These are phyloP conservation scores for Comarum palustre DNA, from an alignment of 306 rosid genomes.

Conservation along the genomic window DNA sequence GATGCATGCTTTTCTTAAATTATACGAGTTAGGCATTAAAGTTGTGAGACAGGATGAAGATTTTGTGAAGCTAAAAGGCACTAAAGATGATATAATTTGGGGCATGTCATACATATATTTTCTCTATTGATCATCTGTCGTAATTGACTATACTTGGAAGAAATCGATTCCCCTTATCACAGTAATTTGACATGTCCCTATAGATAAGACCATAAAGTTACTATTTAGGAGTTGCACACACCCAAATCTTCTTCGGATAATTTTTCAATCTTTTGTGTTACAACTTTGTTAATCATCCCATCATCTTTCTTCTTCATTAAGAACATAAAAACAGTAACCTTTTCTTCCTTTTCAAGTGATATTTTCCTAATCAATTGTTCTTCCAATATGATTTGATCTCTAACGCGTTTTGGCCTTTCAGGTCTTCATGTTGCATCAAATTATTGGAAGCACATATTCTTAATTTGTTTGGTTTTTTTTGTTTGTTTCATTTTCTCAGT, in stretches of 20 bases:
- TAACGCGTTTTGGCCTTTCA: neutral
- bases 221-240: neutral
- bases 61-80: conserved; percentile 41
- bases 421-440: neutral
- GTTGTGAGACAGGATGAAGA: conserved; percentile 52
- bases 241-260: neutral
- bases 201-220: neutral
- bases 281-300: neutral
- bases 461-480: neutral
- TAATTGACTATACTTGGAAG: conserved; percentile 13
- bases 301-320: neutral
- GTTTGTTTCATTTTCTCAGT: too few relatives aligned
- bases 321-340: neutral
- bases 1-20: conserved; percentile 23
- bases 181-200: conserved; percentile 1
- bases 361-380: neutral
- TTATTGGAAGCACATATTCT: neutral
- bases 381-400: neutral
- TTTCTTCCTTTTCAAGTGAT: neutral
- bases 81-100: conserved; percentile 50
- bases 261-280: neutral
- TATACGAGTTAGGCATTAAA: conserved; percentile 45
- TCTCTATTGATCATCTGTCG: conserved; percentile 6
- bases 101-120: conserved; percentile 7
- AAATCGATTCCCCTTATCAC: neutral